Percentiles rank a stretch among this genome's conserved stretches.
phyloP scores from a whole-genome alignment of 192 early-diverging fungal species.

The Gaertneriomyces sp. region DNA sequence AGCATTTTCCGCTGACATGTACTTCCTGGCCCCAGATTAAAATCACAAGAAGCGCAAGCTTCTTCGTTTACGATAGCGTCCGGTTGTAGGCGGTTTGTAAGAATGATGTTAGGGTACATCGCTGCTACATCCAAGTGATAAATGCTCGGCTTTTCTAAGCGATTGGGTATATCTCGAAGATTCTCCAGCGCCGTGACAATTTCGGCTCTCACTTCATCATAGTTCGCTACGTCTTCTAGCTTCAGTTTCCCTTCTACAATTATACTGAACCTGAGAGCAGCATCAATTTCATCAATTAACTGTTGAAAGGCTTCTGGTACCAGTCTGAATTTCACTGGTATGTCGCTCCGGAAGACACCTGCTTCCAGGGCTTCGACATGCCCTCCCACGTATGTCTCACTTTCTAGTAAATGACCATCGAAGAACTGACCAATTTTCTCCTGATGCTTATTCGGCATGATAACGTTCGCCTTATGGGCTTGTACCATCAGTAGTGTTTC shows the following conservation, averaged over 20 bases:
- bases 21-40: constrained; percentile 78
- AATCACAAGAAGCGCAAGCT: constrained; percentile 89
- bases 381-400: constrained; percentile 96
- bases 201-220: constrained; percentile 72
- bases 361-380: constrained; percentile 99
- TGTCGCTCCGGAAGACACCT: constrained; percentile 93
- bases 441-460: constrained; percentile 96
- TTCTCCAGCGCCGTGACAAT: constrained; percentile 66
- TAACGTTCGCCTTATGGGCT: constrained; percentile 80
- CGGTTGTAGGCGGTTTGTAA: constrained; percentile 96
- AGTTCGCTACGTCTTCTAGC: constrained; percentile 80
- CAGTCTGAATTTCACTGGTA: constrained; percentile 79
- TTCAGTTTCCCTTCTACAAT: constrained; percentile 72
- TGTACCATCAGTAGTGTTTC: constrained; percentile 96
- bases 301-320: constrained; percentile 71
- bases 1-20: constrained; percentile 88
- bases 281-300: constrained; percentile 88
- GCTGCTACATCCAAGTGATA: constrained; percentile 99
- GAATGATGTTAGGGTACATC: constrained; percentile 99
- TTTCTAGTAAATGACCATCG: constrained; percentile 86
- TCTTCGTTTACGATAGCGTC: constrained; percentile 90
- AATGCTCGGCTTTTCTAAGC: constrained; percentile 76
- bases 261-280: constrained; percentile 85
- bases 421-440: constrained; percentile 75
- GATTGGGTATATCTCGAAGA: constrained; percentile 77